Base-by-base conservation (phyloP, 139 green algal species). In the Monoraphidium neglectum region DNA sequence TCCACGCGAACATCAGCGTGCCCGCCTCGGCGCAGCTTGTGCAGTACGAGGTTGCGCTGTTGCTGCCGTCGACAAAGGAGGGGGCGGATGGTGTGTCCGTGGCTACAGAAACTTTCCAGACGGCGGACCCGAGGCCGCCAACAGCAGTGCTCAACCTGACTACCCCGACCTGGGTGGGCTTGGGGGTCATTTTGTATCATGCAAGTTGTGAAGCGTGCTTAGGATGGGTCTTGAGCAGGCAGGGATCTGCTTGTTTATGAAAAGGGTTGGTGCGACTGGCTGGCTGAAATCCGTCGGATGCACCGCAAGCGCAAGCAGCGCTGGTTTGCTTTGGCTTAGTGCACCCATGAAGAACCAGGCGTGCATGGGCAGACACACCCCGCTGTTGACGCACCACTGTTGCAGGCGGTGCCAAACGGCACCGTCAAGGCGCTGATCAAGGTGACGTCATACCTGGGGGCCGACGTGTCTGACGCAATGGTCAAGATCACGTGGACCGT, bases 81-180 rank as follows among this genome's bases (percentile, higher is more conserved):
- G 83, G 82, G 47, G 68, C 49, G 26, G 37, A 16, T 51, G 49
- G 30, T 24, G 2, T 10, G 68, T 51, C 18, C 30, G 15, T 70
- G 3, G 79, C 56, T 0, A n/a, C 38, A 2, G 33, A 67, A 0
- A 60, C 49, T 8, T 73, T 91, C 43, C 83, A 72, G 0, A 70
- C 88, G 0, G 83, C 78, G 0, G 81, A 86, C 62, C 86, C 86
- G 2, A 62, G 86, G 28, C 81, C 84, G 2, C 83, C 86, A 13
- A 91, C 86, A 5, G 86, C 77, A 18, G 74, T 81, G 8, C 86
- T 91, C 0, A 74, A 68, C 26, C 36, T 91, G 24, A 76, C 72
- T 1, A 59, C 33, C 13, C 74, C 77, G 4, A 36, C 63, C 56
- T 89, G 84, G 84, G 72, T 78, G 35, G 12, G 72, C n/a, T n/a